Base-by-base conservation (phyloP, 331 rosid genomes). In the Rosa hybrid region DNA sequence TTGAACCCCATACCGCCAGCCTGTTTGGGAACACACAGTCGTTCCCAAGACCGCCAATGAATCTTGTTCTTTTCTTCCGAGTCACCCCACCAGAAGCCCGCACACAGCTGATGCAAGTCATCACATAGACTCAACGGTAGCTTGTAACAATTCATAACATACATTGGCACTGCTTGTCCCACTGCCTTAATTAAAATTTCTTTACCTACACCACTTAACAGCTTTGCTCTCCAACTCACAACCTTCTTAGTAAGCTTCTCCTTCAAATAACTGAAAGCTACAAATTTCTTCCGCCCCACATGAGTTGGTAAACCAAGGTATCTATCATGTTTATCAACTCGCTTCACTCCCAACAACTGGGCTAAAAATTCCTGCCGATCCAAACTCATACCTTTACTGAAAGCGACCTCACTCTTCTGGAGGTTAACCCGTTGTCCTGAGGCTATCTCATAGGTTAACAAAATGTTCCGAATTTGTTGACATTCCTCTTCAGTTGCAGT, bases 211-310 rank as follows among this genome's bases (percentile, higher is more conserved):
- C 1, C 50, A 41, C 30, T 68, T 7, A 39, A 17, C 0, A 39
- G 8, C 4, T 41, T 68, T 0, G 27, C 21, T 10, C 7, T 20
- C 72, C 72, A 68, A 0, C 72, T 12, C 3, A 7, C 1, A 11
- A 68, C 5, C 8, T 12, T 44, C 10, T 68, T 68, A 6, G 5
- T 39, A 7, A 68, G 23, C 23, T 27, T 38, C 23, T 68, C 49
- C 21, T 18, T 38, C 23, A 68, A 17, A 7, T 6, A 38, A 2
- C 30, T 5, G 7, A 68, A 41, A 2, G 13, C 1, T 6, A 4
- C 0, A 1, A 14, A 0, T 10, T 39, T 68, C 0, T 4, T 3
- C 0, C 7, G 7, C 0, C 30, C 72, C 6, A 68, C 8, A 8
- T 17, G 13, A 0, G 1, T 68, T 0, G 72, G 17, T 0, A 41